These are phyloP conservation scores for Leccinellum luteum DNA, from an alignment of 768 basidiomycete species.

Conservation along the genomic window DNA sequence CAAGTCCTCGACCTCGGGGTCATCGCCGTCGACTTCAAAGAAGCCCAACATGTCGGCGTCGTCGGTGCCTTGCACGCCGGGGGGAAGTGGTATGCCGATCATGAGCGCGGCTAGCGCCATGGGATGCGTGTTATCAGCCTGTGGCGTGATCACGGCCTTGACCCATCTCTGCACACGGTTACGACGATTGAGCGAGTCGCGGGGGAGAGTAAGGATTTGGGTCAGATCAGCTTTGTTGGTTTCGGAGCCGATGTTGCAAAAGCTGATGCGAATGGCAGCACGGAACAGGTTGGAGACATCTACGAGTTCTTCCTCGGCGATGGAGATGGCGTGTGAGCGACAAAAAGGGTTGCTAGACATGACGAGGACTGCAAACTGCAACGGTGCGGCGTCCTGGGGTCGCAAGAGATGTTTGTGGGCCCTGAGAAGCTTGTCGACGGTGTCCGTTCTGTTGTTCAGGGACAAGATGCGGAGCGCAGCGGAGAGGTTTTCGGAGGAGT, in stretches of 20 bases:
- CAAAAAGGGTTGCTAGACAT: constrained; percentile 32
- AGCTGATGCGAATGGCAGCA: constrained; percentile 42
- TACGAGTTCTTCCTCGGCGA: constrained; percentile 52
- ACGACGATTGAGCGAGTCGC: constrained; percentile 38
- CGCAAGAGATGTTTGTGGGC: constrained; percentile 56
- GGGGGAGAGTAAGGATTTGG: constrained; percentile 44
- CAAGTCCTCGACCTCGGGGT: constrained; percentile 58
- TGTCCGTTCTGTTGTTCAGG: constrained; percentile 32
- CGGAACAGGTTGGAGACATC: constrained; percentile 44
- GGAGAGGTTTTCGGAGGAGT: constrained; percentile 49
- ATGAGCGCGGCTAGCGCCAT: constrained; percentile 67
- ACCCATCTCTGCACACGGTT: constrained; percentile 53
- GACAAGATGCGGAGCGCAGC: constrained; percentile 55
- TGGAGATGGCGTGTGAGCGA: constrained; percentile 35
- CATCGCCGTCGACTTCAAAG: constrained; percentile 49
- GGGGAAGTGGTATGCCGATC: constrained; percentile 49
- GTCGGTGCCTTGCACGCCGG: constrained; percentile 37
- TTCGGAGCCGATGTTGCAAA: constrained; percentile 46
- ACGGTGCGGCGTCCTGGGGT: constrained; percentile 47
- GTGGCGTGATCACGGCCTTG: constrained; percentile 43
- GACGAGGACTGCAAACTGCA: constrained; percentile 45
- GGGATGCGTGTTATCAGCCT: constrained; percentile 39
- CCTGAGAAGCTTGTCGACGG: constrained; percentile 43
- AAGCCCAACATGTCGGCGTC: constrained; percentile 48
- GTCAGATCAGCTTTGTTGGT: constrained; percentile 39